These are phyloP conservation scores for Grigorovia transvaalensis DNA, from an alignment of 805 yeast genomes.

Conservation along the genomic window DNA sequence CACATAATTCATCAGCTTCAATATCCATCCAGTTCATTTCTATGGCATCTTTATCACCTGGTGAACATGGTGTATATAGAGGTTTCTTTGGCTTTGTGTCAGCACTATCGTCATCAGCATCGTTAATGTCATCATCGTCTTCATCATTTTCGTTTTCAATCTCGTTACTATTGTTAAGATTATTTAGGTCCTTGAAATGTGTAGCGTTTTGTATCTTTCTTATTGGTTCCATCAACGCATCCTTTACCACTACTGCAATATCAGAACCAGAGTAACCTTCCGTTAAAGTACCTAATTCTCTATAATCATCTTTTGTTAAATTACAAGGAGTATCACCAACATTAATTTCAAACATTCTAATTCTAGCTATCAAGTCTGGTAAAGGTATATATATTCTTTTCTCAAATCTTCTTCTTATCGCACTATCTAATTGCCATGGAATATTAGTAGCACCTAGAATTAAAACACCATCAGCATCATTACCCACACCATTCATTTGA, in stretches of 20 bases:
- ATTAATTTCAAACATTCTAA: slow-evolving; percentile 87
- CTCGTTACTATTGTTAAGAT: no score
- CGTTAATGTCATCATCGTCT: neutral
- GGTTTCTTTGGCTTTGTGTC: slow-evolving; percentile 30
- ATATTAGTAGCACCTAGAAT: slow-evolving; percentile 97
- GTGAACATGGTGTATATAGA: slow-evolving; percentile 85
- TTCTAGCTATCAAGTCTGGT: slow-evolving; percentile 88
- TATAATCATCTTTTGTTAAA: slow-evolving; percentile 61
- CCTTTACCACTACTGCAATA: slow-evolving; percentile 91
- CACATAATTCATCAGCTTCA: slow-evolving; percentile 77
- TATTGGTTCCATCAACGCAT: slow-evolving; percentile 96
- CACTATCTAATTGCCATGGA: slow-evolving; percentile 98
- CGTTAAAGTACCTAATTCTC: slow-evolving; percentile 79
- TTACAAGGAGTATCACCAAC: slow-evolving; percentile 85
- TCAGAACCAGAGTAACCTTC: slow-evolving; percentile 98
- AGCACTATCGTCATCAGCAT: slow-evolving; percentile 22
- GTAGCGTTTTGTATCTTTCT: slow-evolving; percentile 93
- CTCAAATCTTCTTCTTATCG: slow-evolving; percentile 93
- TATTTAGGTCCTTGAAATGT: slow-evolving; percentile 51
- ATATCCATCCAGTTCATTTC: slow-evolving; percentile 94
- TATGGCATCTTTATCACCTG: slow-evolving; percentile 79
- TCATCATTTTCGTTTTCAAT: neutral
- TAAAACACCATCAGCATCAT: slow-evolving; percentile 82
- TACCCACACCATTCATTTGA: slow-evolving; percentile 98
- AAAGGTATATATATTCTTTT: slow-evolving; percentile 88